These are phyloP conservation scores for Colletotrichum incanum DNA, from an alignment of 2,329 filamentous ascomycete genomes.

Conservation along the genomic window DNA sequence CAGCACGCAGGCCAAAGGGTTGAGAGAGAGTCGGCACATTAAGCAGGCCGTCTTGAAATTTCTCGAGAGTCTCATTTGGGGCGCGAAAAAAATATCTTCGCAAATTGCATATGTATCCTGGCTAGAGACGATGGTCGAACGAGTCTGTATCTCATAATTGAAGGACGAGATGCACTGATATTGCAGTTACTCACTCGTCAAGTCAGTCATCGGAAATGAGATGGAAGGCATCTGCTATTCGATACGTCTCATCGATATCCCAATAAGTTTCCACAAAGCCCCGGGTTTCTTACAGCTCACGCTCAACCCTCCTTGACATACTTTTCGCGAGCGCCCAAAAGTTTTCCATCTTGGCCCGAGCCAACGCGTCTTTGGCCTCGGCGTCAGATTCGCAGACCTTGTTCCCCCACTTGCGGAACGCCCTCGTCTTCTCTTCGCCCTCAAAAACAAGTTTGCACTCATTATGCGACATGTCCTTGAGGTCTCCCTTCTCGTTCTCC, in stretches of 20 bases:
- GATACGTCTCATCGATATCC: neutral
- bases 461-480: slow-evolving; percentile 88
- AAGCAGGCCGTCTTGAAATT: neutral
- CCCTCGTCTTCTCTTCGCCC: slow-evolving; percentile 85
- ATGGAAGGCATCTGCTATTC: neutral
- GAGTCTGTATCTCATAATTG: neutral
- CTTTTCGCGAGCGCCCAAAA: slow-evolving; percentile 94
- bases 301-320: slow-evolving; percentile 34
- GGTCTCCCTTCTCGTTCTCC: slow-evolving; percentile 81
- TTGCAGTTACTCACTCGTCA: neutral
- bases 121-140: neutral
- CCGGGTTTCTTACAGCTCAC: neutral
- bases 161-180: neutral
- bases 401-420: slow-evolving; percentile 90
- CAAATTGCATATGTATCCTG: neutral
- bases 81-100: neutral
- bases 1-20: too few species aligned
- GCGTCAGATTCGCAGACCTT: slow-evolving; percentile 94
- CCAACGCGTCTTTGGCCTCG: slow-evolving; percentile 85
- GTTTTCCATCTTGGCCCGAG: slow-evolving; percentile 90
- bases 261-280: neutral
- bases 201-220: neutral
- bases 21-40: neutral
- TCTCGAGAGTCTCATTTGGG: neutral
- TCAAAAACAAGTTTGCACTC: slow-evolving; percentile 90